Evolutionary conservation across 1,284 basidiomycete species (phyloP), one percentile per base, ranked within the genome.

Genomic region (Cutaneotrichosporon mucoides): DNA sequence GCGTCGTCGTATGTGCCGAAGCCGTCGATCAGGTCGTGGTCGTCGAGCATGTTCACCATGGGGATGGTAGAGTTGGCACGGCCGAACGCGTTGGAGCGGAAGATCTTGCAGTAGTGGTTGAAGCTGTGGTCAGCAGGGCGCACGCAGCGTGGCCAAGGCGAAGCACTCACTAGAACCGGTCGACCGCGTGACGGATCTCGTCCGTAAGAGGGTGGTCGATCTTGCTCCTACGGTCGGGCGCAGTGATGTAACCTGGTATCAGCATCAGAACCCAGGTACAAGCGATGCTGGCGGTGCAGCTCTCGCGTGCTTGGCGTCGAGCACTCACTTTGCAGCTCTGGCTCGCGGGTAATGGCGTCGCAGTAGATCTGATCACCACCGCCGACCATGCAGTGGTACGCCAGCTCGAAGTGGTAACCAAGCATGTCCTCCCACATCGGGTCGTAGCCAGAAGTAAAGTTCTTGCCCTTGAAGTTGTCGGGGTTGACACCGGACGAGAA

Each of bases 341-440:
- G 78, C 66, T 82, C 81, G 54, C 73, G 67, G 5, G 76, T 78
- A 49, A 81, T 66, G 5, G 77, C 70, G 65, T 82, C 79, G 58
- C 79, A 80, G 68, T 81, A 80, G 50, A 81, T 77, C 71, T 79
- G 78, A 61, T 79, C 78, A 42, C 78, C 79, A 12, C 78, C 78
- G 11, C 79, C 79, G 9, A 79, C 75, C 70, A 79, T 73, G 56
- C 83, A 86, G 73, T 98, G 95, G 75, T 91, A 95, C 0, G 94
- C 92, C 61, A 82, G 80, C 66, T 85, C 82, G 2, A 83, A 82
- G 70, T 99, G 95, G 66, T 89, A 86, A 45, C 83, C 79, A 36
- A 99, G 83, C 44, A 98, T 77, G 76, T 99, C 94, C 66, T 87
- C 83, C 95, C 95, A 99, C 8, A 98, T 85, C 9, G 90, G 91